Conservation (phyloP, 352 stramenopile species). For the Plasmopara viticola region DNA sequence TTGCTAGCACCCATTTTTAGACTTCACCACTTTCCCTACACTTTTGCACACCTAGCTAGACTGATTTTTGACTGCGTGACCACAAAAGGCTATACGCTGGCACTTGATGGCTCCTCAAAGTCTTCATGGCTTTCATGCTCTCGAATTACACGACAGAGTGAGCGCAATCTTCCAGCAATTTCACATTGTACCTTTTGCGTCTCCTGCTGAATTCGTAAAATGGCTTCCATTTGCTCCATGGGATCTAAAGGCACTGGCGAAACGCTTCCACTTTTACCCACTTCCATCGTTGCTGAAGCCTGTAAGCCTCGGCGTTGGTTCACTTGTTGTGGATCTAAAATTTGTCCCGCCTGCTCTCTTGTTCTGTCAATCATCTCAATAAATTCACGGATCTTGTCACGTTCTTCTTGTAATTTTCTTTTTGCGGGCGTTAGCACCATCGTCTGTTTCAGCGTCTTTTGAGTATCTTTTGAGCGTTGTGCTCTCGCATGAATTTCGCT, state of each 20-base stretch:
- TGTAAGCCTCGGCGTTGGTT: constrained; percentile 11
- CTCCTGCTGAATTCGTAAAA: constrained; percentile 53
- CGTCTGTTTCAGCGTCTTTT: constrained; percentile 5
- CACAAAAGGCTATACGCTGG: constrained; percentile 35
- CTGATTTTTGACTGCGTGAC: no score
- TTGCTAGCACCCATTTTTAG: no score
- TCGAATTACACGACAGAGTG: constrained; percentile 30
- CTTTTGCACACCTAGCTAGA: no score
- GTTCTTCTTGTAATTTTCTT: constrained; percentile 42
- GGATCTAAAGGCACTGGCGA: constrained; percentile 19
- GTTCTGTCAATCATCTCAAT: constrained; percentile 58
- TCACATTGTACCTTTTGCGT: constrained; percentile 44
- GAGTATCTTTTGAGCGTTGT: constrained; percentile 16
- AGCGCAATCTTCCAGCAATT: constrained; percentile 38
- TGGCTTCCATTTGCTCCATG: constrained; percentile 41
- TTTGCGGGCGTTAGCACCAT: constrained; percentile 34
- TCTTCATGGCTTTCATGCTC: constrained; percentile 37
- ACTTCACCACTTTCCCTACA: no score
- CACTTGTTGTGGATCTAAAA: constrained; percentile 22
- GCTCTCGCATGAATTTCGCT: constrained; percentile 45
- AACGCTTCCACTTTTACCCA: constrained; percentile 24
- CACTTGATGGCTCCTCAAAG: constrained; percentile 42
- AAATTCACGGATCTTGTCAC: constrained; percentile 49
- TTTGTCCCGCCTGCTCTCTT: constrained; percentile 25
- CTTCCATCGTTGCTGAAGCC: constrained; percentile 9